Evolutionary conservation across 1,139 yeast species (phyloP).

Genomic region (Kodamaea sp.): DNA sequence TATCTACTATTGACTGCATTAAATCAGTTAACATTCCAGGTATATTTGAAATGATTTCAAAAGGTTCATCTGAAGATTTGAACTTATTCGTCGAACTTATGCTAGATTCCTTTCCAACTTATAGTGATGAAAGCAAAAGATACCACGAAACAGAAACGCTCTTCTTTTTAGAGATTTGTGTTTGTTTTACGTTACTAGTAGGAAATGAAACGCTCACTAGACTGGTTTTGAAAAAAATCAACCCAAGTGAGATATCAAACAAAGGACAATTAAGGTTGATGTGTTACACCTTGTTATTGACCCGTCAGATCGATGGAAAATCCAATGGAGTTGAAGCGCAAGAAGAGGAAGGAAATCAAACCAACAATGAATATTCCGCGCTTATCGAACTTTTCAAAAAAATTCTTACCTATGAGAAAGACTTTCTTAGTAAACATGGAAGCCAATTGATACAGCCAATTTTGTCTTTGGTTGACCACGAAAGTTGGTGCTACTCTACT

Average conservation of each 20-base stretch:
- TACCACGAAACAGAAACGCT: constrained; percentile 56
- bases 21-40: constrained; percentile 60
- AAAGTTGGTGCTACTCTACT: constrained; percentile 44
- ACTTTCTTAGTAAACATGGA: constrained; percentile 47
- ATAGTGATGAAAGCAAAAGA: constrained; percentile 39
- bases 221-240: constrained; percentile 25
- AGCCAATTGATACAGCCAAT: constrained; percentile 54
- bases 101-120: constrained; percentile 32
- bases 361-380: neutral
- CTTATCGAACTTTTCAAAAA: constrained; percentile 18
- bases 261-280: constrained; percentile 32
- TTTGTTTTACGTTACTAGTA: constrained; percentile 50
- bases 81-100: constrained; percentile 22
- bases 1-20: constrained; percentile 81
- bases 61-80: constrained; percentile 27
- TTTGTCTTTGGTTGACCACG: constrained; percentile 50
- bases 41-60: constrained; percentile 48
- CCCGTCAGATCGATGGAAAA: constrained; percentile 29
- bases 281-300: constrained; percentile 44
- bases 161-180: constrained; percentile 55
- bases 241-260: constrained; percentile 25
- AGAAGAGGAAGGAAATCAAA: neutral
- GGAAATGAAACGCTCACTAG: constrained; percentile 36
- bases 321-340: constrained; percentile 8
- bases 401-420: constrained; percentile 36